Conservation (phyloP, 2,329 filamentous ascomycete genomes). For the Parastagonospora avenae region DNA sequence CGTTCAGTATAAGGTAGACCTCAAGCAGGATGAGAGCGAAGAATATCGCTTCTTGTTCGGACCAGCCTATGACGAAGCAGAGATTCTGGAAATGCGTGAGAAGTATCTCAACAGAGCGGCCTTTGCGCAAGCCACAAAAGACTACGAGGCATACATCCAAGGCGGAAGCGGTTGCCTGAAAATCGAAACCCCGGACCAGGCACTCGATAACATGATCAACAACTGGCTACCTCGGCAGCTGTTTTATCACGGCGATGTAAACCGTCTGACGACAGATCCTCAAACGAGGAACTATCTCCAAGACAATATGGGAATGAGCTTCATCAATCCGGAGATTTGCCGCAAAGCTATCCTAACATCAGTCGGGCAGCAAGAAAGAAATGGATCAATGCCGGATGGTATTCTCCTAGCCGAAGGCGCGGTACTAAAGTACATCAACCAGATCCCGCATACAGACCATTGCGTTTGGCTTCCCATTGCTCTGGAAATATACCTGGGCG, state of each 20-base stretch:
- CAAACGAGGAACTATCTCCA: slow-evolving; percentile 65
- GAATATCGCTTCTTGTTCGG: slow-evolving; percentile 63
- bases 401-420: slow-evolving; percentile 60
- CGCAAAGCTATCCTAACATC: slow-evolving; percentile 57
- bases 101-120: slow-evolving; percentile 58
- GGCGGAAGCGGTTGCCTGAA: slow-evolving; percentile 57
- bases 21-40: slow-evolving; percentile 49
- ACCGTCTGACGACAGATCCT: slow-evolving; percentile 63
- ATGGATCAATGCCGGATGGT: slow-evolving; percentile 64
- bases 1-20: slow-evolving; percentile 57
- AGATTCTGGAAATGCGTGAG: slow-evolving; percentile 53
- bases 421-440: slow-evolving; percentile 66
- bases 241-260: slow-evolving; percentile 65
- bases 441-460: slow-evolving; percentile 65
- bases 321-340: slow-evolving; percentile 58
- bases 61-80: slow-evolving; percentile 58
- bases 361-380: slow-evolving; percentile 59
- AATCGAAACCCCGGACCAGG: slow-evolving; percentile 61
- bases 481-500: slow-evolving; percentile 60
- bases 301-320: slow-evolving; percentile 67
- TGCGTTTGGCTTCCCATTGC: slow-evolving; percentile 64
- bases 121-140: slow-evolving; percentile 53
- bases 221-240: slow-evolving; percentile 64
- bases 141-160: slow-evolving; percentile 60
- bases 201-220: slow-evolving; percentile 64